phyloP scores from a whole-genome alignment of 495 filamentous ascomycete genomes.

The Gamarada debralockiae region DNA sequence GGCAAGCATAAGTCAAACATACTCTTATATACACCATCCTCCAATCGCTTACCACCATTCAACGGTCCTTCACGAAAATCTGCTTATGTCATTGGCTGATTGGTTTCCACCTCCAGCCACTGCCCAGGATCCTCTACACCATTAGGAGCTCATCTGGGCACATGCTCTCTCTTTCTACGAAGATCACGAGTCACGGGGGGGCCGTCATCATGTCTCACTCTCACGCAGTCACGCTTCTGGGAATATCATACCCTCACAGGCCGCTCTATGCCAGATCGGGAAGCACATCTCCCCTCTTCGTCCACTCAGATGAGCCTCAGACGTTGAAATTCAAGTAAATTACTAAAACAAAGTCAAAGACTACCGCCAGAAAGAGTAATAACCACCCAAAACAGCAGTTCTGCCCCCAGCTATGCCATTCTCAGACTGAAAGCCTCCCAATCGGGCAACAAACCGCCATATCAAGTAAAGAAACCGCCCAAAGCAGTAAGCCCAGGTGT shows the following conservation, averaged over 20 bases:
- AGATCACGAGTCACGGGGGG: neutral
- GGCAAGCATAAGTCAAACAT: too few species aligned
- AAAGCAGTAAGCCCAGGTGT: neutral
- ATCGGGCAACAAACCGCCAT: neutral
- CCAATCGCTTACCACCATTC: too few species aligned
- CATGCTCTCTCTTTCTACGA: too few species aligned
- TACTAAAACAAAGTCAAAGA: neutral
- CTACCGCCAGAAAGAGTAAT: neutral
- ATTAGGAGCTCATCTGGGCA: neutral
- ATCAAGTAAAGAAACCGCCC: neutral
- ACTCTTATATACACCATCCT: too few species aligned
- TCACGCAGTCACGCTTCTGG: too few species aligned
- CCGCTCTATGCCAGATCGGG: neutral
- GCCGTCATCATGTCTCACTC: neutral
- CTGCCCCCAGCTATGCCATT: neutral
- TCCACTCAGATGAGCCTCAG: neutral
- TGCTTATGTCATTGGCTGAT: neutral
- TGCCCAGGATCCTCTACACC: neutral
- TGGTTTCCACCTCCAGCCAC: neutral
- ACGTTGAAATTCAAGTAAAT: neutral
- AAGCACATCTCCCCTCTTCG: neutral
- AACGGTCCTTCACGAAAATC: neutral
- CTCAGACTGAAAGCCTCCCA: neutral
- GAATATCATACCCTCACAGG: slow-evolving; percentile 24
- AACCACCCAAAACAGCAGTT: neutral